phyloP scores from a whole-genome alignment of 164 flowering plant genomes.

The Macadamia tetraphylla region DNA sequence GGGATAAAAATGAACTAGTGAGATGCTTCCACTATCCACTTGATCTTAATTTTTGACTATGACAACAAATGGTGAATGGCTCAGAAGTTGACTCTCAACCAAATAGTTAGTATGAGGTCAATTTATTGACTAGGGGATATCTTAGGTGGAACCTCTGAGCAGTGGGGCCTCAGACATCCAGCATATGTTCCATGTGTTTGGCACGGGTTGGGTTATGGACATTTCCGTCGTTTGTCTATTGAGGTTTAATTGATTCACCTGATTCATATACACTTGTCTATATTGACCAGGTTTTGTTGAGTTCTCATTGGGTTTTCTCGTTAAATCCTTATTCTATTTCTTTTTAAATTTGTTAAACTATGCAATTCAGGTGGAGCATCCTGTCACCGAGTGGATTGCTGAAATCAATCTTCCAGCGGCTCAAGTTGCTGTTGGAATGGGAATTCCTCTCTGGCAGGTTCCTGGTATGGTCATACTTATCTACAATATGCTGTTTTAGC shows the following conservation, averaged over 20 bases:
- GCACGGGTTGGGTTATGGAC: no score
- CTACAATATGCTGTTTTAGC: not conserved
- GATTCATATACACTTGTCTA: no score
- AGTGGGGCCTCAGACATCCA: no score
- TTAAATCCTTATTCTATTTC: not conserved
- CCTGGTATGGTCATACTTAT: conserved; percentile 56
- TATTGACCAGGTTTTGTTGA: no score
- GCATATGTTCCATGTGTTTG: no score
- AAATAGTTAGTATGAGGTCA: not conserved
- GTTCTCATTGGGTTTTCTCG: no score
- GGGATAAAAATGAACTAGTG: not conserved
- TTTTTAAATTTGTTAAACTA: not conserved
- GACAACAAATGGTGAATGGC: not conserved
- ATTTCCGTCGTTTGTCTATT: no score
- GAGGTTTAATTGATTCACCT: no score
- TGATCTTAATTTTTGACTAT: not conserved
- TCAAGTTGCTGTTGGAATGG: conserved; percentile 99
- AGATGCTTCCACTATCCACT: not conserved
- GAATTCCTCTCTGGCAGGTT: conserved; percentile 99
- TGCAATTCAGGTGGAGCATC: conserved; percentile 87
- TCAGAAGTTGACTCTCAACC: not conserved
- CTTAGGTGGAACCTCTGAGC: no score
- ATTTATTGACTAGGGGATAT: not conserved
- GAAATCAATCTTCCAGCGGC: conserved; percentile 97
- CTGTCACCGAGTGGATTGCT: conserved; percentile 99